phyloP scores from a whole-genome alignment of 306 rosid species.

The Hippophae gyantsensis region DNA sequence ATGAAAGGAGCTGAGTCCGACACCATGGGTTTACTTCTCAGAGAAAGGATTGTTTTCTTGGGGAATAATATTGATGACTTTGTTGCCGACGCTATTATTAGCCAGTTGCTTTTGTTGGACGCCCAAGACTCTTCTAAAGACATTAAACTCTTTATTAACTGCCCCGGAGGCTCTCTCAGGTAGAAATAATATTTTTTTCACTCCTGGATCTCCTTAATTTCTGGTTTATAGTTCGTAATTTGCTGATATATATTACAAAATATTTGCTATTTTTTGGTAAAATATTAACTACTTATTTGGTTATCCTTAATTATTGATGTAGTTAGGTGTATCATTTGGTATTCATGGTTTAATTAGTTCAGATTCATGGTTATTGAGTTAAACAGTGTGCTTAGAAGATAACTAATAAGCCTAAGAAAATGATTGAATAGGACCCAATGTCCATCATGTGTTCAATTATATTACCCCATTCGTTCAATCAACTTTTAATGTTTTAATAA shows the following conservation, averaged over 20 bases:
- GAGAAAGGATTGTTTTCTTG: slow-evolving; percentile 89
- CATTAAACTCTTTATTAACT: slow-evolving; percentile 78
- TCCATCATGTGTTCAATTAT: too few species aligned
- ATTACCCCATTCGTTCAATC: too few species aligned
- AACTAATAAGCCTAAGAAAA: not conserved
- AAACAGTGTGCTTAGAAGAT: not conserved
- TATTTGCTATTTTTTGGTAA: too few species aligned
- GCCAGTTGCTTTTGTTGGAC: slow-evolving; percentile 80
- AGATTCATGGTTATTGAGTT: not conserved
- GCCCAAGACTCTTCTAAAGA: slow-evolving; percentile 77
- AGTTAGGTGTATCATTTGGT: not conserved
- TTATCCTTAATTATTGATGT: not conserved
- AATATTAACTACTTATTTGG: not conserved
- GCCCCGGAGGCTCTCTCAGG: slow-evolving; percentile 92
- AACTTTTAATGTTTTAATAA: too few species aligned
- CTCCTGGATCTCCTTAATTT: not conserved
- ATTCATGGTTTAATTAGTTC: not conserved
- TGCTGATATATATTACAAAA: not conserved
- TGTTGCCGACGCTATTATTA: slow-evolving; percentile 76
- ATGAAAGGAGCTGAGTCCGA: slow-evolving; percentile 64
- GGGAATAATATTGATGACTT: slow-evolving; percentile 75
- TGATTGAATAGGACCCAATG: too few species aligned
- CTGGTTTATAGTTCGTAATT: not conserved
- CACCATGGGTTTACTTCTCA: slow-evolving; percentile 72
- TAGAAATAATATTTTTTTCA: not conserved